Evolutionary conservation across 768 basidiomycete species (phyloP), one percentile per base, ranked within the genome.

Genomic region (Trametes elegans): DNA sequence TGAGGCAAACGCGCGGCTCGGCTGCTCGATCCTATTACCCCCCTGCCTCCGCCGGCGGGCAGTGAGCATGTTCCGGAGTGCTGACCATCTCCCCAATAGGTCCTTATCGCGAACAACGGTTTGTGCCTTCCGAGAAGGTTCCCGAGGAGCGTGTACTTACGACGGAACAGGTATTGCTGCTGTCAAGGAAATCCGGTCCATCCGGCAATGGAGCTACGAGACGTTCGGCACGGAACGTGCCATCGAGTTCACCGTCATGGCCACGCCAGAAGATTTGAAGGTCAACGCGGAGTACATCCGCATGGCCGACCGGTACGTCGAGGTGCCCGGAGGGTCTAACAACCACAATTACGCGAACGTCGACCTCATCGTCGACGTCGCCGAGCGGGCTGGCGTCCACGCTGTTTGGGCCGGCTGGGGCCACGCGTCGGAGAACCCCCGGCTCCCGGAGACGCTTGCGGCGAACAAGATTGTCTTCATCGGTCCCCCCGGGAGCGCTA

Each of bases 341-440:
- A 99, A 98, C 79, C 94, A 98, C 81, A 98, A 99, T 73, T 98
- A 98, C 67, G 97, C 97, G 63, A 99, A 99, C 70, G 97, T 99
- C 64, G 97, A 99, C 67, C 87, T 97, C 66, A 98, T 99, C 66
- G 91, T 98, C 55, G 97, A 99, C 68, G 85, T 99, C 53, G 97
- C 97, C 38, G 95, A 99, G 73, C 87, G 97, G 61, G 82, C 93
- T 19, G 97, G 94, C 28, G 97, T 98, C 1, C 97, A 99, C 67
- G 97, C 97, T 39, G 97, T 99, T 23, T 99, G 97, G 97, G 97
- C 97, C 31, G 97, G 97, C 53, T 99, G 97, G 97, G 97, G 97
- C 45, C 97, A 99, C 71, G 97, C 97, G 24, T 98, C 97, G 2
- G 97, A 99, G 72, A 99, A 99, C 71, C 97, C 97, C 1, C 86